Conservation (phyloP, 129 eudicot species). For the Solidago caesia region DNA sequence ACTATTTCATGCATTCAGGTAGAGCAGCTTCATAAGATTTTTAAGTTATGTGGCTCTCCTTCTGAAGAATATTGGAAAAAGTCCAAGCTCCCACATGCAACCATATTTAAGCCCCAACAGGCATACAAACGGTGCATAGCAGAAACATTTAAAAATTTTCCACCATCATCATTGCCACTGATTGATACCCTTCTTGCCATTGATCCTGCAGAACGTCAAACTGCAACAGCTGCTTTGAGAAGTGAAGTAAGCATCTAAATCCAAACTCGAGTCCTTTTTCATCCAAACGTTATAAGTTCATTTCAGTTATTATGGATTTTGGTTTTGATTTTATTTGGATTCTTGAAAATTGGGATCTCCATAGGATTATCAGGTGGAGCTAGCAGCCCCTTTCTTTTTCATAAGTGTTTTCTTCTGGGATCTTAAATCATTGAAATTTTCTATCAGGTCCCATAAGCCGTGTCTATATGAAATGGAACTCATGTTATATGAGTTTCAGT, state of each 20-base stretch:
- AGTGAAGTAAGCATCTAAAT: constrained; percentile 55
- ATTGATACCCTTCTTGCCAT: constrained; percentile 83
- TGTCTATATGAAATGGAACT: background rate
- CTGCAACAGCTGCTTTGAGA: constrained; percentile 71
- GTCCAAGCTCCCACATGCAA: constrained; percentile 82
- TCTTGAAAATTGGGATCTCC: background rate
- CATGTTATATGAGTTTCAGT: too few species aligned
- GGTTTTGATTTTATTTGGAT: background rate
- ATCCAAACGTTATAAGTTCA: background rate
- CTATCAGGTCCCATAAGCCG: background rate
- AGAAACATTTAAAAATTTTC: constrained; percentile 65
- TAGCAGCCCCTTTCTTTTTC: background rate
- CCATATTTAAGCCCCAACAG: constrained; percentile 69
- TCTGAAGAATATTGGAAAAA: constrained; percentile 87
- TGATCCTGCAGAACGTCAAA: constrained; percentile 72
- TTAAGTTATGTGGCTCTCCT: constrained; percentile 84
- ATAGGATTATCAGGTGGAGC: background rate
- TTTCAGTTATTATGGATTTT: background rate
- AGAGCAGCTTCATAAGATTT: constrained; percentile 84
- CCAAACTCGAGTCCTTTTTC: background rate
- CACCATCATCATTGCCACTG: constrained; percentile 64
- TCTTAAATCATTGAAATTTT: background rate
- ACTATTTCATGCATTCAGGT: constrained; percentile 38
- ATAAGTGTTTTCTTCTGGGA: background rate
- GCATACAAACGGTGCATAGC: constrained; percentile 65